Evolutionary conservation across 805 yeast genomes (phyloP).

Genomic region (Danielia oregonensis): DNA sequence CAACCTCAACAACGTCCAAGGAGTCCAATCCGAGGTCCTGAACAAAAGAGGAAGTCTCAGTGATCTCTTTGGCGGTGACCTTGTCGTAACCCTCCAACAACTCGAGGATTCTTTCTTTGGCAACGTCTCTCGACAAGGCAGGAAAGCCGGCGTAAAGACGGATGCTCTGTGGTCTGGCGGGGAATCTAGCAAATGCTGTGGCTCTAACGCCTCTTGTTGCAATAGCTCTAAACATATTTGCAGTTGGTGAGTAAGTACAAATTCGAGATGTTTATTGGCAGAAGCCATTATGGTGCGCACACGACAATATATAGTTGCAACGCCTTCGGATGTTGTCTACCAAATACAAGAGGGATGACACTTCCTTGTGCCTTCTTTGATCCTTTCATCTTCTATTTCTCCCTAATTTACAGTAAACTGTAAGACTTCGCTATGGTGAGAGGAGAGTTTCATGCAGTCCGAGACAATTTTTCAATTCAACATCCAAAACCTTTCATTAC

Average conservation of each 20-base stretch:
- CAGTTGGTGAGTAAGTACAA: slow-evolving; percentile 1
- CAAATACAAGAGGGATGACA: too few species aligned
- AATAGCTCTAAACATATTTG: slow-evolving; percentile 30
- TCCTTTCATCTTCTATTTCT: too few species aligned
- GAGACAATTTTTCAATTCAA: slow-evolving; percentile 1
- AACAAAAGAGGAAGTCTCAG: slow-evolving; percentile 32
- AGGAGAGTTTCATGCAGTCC: slow-evolving; percentile 3
- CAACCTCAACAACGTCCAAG: slow-evolving; percentile 44
- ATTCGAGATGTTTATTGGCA: slow-evolving; percentile 2
- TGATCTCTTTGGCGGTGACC: slow-evolving; percentile 39
- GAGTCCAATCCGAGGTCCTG: slow-evolving; percentile 46
- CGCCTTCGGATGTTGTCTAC: background rate
- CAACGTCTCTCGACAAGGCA: slow-evolving; percentile 57
- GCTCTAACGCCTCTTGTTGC: slow-evolving; percentile 25
- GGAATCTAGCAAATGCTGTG: slow-evolving; percentile 11
- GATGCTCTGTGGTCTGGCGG: slow-evolving; percentile 13
- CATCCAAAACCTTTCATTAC: background rate
- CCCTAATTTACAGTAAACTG: too few species aligned
- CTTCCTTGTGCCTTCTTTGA: too few species aligned
- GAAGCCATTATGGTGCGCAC: slow-evolving; percentile 2
- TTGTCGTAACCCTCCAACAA: slow-evolving; percentile 64
- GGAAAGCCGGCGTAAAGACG: slow-evolving; percentile 56
- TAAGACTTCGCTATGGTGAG: too few species aligned
- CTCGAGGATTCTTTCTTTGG: slow-evolving; percentile 59
- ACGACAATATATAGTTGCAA: slow-evolving; percentile 1